Evolutionary conservation across 2,329 filamentous ascomycete genomes (phyloP), one percentile per base, ranked within the genome.

Genomic region (Colletotrichum sublineola): DNA sequence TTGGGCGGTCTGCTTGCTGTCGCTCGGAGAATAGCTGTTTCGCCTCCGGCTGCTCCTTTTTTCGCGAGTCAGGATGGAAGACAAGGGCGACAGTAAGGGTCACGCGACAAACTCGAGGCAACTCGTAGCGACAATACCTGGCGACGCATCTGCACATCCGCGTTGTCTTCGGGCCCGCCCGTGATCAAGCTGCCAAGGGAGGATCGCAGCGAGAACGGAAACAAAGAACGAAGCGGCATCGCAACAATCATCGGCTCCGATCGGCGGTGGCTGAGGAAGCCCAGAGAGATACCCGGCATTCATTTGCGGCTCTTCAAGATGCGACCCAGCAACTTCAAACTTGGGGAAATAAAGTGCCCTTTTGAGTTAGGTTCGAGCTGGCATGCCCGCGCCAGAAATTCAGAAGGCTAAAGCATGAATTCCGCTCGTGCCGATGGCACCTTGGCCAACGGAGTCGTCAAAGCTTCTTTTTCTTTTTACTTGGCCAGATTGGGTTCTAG

Each of bases 391-490:
- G 64, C 40, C 57, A 68, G 57, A 50, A 63, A 42, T n/a, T 15
- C 7, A n/a, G 7, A 33, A 67, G 36, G 11, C 29, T 46, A 44
- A 46, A 55, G 53, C 61, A 60, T 48, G 38, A 60, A 29, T 18
- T 29, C 44, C 58, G 46, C 55, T 38, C 31, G 14, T 58, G 18
- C 52, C 58, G 42, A 42, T 31, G 42, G 42, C 58, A 72, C 15
- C 44, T 68, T 50, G 57, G 42, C 64, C 18, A 42, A 31, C n/a
- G 29, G 57, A 12, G 46, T 24, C 12, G 44, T 18, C 46, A 60
- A 72, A 64, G 60, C 69, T 68, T 72, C 53, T 72, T 72, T 68
- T 64, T 33, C 53, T 72, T 72, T 68, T 64, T 33, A 33, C 33
- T 31, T 18, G 50, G 56, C 31, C 40, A 58, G 42, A 53, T 62